These are phyloP conservation scores for Trichoderma orchidacearum DNA, from an alignment of 495 filamentous ascomycete species.

Conservation along the genomic window DNA sequence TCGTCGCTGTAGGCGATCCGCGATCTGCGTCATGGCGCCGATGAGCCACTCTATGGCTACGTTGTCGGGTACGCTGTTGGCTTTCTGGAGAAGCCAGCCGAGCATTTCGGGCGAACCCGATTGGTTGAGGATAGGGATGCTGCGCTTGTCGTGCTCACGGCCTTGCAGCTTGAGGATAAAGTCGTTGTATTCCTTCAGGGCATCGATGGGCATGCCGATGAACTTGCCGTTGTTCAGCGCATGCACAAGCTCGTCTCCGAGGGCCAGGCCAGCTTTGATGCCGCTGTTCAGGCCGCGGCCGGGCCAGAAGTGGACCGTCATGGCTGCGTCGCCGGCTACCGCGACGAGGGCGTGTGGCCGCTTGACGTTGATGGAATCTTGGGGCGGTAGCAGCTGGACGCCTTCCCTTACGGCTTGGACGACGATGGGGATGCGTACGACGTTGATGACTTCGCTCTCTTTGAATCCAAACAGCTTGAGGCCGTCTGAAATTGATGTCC, in stretches of 20 bases:
- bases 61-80: slow-evolving; percentile 13
- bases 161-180: slow-evolving; percentile 21
- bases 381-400: slow-evolving; percentile 15
- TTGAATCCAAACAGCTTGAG: slow-evolving; percentile 26
- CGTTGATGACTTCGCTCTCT: slow-evolving; percentile 24
- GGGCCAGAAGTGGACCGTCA: slow-evolving; percentile 24
- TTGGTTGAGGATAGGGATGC: slow-evolving; percentile 23
- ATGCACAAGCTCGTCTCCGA: slow-evolving; percentile 21
- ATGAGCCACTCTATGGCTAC: slow-evolving; percentile 21
- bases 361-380: slow-evolving; percentile 13
- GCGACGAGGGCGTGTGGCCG: slow-evolving; percentile 19
- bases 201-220: slow-evolving; percentile 12
- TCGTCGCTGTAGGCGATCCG: slow-evolving; percentile 14
- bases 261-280: slow-evolving; percentile 18
- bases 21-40: slow-evolving; percentile 20
- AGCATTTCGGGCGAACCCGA: slow-evolving; percentile 20
- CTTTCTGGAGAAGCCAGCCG: slow-evolving; percentile 16
- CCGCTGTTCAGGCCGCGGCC: slow-evolving; percentile 20
- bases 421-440: slow-evolving; percentile 24
- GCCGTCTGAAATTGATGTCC: slow-evolving; percentile 23
- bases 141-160: slow-evolving; percentile 22
- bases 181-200: slow-evolving; percentile 22
- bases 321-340: slow-evolving; percentile 17
- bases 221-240: slow-evolving; percentile 15
- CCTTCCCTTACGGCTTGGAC: slow-evolving; percentile 24